Conservation (phyloP, 139 green algal genomes). For the Picochlorum sp. region DNA sequence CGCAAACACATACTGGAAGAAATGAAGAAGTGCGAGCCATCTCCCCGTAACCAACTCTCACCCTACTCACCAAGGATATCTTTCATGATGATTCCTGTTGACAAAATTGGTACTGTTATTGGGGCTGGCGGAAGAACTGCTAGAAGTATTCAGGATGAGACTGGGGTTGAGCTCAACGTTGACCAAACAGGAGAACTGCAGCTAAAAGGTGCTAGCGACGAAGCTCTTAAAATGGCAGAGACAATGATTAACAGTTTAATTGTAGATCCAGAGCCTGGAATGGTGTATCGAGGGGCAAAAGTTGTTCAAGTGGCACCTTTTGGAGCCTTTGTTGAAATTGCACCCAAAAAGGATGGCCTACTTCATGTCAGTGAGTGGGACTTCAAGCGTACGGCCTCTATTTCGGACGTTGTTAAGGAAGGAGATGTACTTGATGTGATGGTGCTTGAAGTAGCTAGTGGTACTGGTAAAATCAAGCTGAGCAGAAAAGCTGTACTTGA, state of each 20-base stretch:
- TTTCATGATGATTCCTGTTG: conserved; percentile 23
- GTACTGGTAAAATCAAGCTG: conserved; percentile 9
- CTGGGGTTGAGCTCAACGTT: conserved; percentile 43
- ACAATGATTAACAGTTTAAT: conserved; percentile 26
- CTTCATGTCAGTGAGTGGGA: conserved; percentile 63
- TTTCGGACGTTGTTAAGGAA: conserved; percentile 36
- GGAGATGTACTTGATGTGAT: conserved; percentile 71
- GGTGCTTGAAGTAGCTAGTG: conserved; percentile 38
- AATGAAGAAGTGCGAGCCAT: conserved; percentile 63
- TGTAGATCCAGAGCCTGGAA: conserved; percentile 8
- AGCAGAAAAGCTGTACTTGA: conserved; percentile 10
- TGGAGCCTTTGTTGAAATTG: conserved; percentile 53
- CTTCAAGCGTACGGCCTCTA: conserved; percentile 18
- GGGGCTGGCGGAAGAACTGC: conserved; percentile 71
- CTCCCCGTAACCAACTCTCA: conserved; percentile 40
- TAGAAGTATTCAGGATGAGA: conserved; percentile 44
- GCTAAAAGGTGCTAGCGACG: conserved; percentile 16
- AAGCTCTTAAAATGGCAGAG: conserved; percentile 8
- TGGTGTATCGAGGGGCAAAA: conserved; percentile 11
- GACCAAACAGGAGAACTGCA: conserved; percentile 1
- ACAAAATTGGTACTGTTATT: conserved; percentile 64
- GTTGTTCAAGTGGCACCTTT: conserved; percentile 36
- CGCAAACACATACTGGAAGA: conserved; percentile 63
- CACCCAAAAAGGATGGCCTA: conserved; percentile 45
- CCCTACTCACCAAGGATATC: conserved; percentile 50